phyloP scores from a whole-genome alignment of 768 basidiomycete genomes.

The Chalciporus piperatus region DNA sequence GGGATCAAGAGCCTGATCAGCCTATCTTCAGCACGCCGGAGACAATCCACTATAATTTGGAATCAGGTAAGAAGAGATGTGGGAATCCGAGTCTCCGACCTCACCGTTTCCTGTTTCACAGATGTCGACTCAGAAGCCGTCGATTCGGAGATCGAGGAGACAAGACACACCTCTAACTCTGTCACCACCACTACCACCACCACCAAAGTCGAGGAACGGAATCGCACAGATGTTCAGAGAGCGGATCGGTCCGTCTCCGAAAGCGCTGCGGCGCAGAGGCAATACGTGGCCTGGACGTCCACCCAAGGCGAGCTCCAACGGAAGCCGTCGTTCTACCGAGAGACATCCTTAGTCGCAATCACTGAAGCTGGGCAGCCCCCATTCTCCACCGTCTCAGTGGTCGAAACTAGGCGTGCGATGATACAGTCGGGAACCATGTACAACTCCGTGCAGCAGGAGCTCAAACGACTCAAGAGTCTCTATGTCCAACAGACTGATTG shows the following conservation, averaged over 20 bases:
- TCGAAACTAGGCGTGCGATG: neutral
- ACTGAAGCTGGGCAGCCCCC: neutral
- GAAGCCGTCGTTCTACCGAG: neutral
- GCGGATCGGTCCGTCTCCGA: neutral
- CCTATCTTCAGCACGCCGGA: neutral
- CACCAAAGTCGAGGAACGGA: neutral
- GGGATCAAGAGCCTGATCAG: neutral
- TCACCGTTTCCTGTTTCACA: neutral
- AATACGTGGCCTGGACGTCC: neutral
- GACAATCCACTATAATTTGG: neutral
- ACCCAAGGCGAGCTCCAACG: neutral
- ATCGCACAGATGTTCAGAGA: neutral
- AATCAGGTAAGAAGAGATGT: neutral
- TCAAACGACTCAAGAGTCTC: neutral
- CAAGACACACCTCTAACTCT: neutral
- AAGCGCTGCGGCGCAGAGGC: neutral
- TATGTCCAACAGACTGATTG: constrained; percentile 4
- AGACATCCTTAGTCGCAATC: neutral
- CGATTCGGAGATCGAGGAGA: neutral
- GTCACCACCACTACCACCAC: neutral
- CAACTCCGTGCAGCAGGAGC: neutral
- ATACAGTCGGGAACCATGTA: neutral
- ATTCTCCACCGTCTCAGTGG: neutral
- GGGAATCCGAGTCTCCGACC: neutral
- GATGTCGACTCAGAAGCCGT: neutral